phyloP scores from a whole-genome alignment of 164 flowering plant species.

The Echeveria elegans region DNA sequence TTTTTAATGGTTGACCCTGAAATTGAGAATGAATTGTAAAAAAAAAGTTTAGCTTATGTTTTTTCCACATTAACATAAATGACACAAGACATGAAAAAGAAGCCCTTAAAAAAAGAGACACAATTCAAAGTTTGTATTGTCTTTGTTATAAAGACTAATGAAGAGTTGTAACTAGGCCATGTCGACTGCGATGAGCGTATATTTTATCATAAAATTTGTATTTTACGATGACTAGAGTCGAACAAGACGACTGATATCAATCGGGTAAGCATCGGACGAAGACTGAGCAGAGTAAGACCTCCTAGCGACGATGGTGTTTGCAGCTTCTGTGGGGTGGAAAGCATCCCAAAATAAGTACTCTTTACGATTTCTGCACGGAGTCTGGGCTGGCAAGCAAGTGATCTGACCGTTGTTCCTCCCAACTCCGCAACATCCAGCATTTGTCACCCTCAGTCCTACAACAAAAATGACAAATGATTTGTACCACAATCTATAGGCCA shows the following conservation, averaged over 20 bases:
- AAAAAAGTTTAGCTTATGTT: neutral
- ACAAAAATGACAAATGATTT: neutral
- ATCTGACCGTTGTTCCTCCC: slow-evolving; percentile 20
- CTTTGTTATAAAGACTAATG: no score
- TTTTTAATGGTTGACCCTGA: neutral
- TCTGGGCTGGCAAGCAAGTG: slow-evolving; percentile 22
- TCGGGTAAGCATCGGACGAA: slow-evolving; percentile 11
- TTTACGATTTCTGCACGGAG: slow-evolving; percentile 29
- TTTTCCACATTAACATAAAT: neutral
- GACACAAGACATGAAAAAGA: neutral
- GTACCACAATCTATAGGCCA: neutral
- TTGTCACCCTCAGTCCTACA: slow-evolving; percentile 17
- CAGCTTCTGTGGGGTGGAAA: slow-evolving; percentile 16
- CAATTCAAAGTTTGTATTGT: no score
- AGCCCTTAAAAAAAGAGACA: neutral
- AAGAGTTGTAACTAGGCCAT: no score
- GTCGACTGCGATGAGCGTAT: neutral
- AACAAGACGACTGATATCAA: slow-evolving; percentile 12
- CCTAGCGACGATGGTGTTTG: slow-evolving; percentile 10
- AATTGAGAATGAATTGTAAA: neutral
- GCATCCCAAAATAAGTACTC: slow-evolving; percentile 18
- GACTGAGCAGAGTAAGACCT: slow-evolving; percentile 15
- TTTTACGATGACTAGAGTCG: slow-evolving; percentile 1
- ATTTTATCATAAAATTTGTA: no score
- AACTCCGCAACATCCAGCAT: slow-evolving; percentile 27